Evolutionary conservation across 495 filamentous ascomycete genomes (phyloP), one percentile per base, ranked within the genome.

Genomic region (Delitschia confertaspora): DNA sequence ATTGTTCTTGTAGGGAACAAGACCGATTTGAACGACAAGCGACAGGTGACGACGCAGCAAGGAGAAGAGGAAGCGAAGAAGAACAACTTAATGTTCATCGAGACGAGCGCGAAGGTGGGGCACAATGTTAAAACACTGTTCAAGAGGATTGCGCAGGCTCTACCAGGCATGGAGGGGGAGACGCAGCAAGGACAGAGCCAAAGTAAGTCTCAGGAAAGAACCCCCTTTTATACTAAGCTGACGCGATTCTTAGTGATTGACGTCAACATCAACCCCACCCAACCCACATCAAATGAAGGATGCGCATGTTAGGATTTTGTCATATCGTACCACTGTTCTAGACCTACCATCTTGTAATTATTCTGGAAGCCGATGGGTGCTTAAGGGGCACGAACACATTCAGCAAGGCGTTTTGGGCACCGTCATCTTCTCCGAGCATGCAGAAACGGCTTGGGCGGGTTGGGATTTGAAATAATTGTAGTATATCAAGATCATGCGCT

Each of bases 1-100:
- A 95, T 98, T 59, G 91, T 98, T 42, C 71, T 98, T 13, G 91
- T 98, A 24, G 91, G 91, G 49, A 98, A 98, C 72, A 98, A 98
- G 77, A 96, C 91, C 16, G 91, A 98, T 73, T 67, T 98, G 56
- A 89, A 86, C 60, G 91, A 98, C 60, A 96, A 94, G 72, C 78
- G 91, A 18, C 88, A 96, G 64, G 89, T 98, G 44, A 96, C 88
- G 32, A 85, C 84, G 17, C 75, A 80, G 54, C 87, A 95, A 68
- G 91, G 91, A 42, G 93, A 98, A 64, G 89, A 95, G 58, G 93
- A 96, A 63, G 93, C 93, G n/a, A 91, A 91, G 72, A 87, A 87
- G 71, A 85, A 88, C 60, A 88, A 88, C 38, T 67, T 94, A 48
- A 93, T 96, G 82, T 98, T 95, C 49, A 88, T 98, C 60, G 91